Evolutionary conservation across 495 filamentous ascomycete species (phyloP), one percentile per base, ranked within the genome.

Genomic region (Rhypophila decipiens): DNA sequence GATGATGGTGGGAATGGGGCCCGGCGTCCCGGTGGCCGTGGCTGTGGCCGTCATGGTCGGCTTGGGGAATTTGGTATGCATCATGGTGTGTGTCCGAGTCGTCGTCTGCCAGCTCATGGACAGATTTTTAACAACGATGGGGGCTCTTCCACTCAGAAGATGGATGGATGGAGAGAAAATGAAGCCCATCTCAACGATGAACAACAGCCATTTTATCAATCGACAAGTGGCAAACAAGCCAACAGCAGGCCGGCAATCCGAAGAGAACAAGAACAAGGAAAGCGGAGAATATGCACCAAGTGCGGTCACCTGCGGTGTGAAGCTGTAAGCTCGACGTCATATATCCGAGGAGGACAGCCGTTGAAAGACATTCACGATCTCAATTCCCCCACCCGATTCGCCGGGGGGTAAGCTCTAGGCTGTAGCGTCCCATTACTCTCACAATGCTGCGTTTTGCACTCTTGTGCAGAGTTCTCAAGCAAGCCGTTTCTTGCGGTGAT

Each of bases 271-370:
- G 27, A 20, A 11, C 3, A 31, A 36, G 13, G 29, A 37, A 37
- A 36, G 20, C 2, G 22, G n/a, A 33, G 24, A 44, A 34, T 3
- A 39, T 24, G 5, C 5, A 20, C 17, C 11, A 18, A 17, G 23
- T 23, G 21, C 42, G 27, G 17, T 42, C 29, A 40, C 10, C 38
- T 40, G 19, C 8, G 1, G 19, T 31, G 7, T 10, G 5, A 10
- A 9, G 7, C 19, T 11, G 50, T 56, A 59, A 62, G 51, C 49
- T 27, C 57, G 59, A 63, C 59, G 59, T 63, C 59, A 63, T 60
- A 31, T 18, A 53, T 51, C 51, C 15, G 15, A 13, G 37, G 27
- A 50, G 27, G 27, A 31, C 27, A 31, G 13, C 27, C 44, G 22
- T 37, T 22, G 17, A 4, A 34, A 39, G 29, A 15, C 38, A 22